phyloP scores from a whole-genome alignment of 2,329 filamentous ascomycete species.

The Colletotrichum echinochloae region DNA sequence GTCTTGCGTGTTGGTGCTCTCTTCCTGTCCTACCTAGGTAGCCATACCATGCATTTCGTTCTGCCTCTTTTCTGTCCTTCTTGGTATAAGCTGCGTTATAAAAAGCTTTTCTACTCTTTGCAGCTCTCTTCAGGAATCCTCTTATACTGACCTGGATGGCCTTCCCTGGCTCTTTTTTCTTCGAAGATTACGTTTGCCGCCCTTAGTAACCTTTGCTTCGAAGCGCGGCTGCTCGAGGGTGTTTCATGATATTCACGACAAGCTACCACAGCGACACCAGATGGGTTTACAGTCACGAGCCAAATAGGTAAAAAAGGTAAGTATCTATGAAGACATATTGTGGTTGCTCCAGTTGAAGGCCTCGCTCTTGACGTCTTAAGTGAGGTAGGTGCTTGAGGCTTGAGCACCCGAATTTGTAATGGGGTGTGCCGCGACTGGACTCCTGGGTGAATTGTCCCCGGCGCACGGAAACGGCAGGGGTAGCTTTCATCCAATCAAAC shows the following conservation, averaged over 20 bases:
- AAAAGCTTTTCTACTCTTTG: not conserved
- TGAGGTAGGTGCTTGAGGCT: too few relatives aligned
- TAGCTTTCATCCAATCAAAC: constrained; percentile 35
- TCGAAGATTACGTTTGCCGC: not conserved
- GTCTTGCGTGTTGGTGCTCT: not conserved
- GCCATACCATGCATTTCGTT: not conserved
- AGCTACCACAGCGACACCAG: not conserved
- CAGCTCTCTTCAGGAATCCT: not conserved
- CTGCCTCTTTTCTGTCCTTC: not conserved
- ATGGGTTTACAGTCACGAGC: not conserved
- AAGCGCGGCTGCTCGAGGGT: not conserved
- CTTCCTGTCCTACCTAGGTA: not conserved
- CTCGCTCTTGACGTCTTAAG: not conserved
- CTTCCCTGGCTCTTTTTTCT: not conserved
- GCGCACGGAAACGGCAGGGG: constrained; percentile 15
- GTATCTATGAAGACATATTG: not conserved
- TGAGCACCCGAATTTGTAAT: not conserved
- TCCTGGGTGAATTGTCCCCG: not conserved
- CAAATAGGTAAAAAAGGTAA: not conserved
- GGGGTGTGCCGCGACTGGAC: not conserved
- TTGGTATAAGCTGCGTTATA: not conserved
- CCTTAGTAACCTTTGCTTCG: not conserved
- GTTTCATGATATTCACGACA: not conserved
- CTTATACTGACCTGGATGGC: not conserved
- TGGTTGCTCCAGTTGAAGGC: not conserved